These are phyloP conservation scores for Canavalia ensiformis DNA, from an alignment of 306 rosid genomes.

Conservation along the genomic window DNA sequence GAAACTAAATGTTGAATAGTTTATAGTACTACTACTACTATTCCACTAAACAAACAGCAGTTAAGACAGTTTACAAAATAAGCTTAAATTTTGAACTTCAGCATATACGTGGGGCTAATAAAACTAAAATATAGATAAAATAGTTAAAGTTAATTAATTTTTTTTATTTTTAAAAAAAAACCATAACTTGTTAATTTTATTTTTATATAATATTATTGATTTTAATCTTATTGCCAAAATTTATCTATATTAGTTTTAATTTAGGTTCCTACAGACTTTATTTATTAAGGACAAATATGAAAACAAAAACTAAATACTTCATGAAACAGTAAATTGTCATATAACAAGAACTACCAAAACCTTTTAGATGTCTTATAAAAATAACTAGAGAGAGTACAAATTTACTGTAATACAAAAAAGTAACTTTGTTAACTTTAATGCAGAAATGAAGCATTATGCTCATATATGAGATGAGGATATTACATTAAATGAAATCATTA, in stretches of 20 bases:
- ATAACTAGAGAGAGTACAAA: background rate
- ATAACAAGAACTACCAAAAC: no score
- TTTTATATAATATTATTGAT: no score
- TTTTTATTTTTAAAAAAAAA: no score
- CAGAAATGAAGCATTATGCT: conserved; percentile 5
- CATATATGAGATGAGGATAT: conserved; percentile 29
- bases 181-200: no score
- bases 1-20: conserved; percentile 23
- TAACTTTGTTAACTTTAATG: conserved; percentile 9
- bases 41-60: conserved; percentile 37
- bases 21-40: background rate
- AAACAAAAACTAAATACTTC: no score
- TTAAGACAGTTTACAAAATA: conserved; percentile 15
- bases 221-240: no score
- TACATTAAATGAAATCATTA: conserved; percentile 9
- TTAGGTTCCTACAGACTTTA: no score
- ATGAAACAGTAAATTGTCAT: no score
- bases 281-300: no score
- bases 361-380: no score
- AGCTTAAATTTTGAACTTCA: conserved; percentile 28
- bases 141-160: no score
- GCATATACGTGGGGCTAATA: conserved; percentile 5
- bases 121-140: background rate
- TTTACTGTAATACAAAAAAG: conserved; percentile 20
- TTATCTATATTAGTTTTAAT: no score